Evolutionary conservation across 106 monocot genomes (phyloP).

Genomic region (Apostasia ramifera): DNA sequence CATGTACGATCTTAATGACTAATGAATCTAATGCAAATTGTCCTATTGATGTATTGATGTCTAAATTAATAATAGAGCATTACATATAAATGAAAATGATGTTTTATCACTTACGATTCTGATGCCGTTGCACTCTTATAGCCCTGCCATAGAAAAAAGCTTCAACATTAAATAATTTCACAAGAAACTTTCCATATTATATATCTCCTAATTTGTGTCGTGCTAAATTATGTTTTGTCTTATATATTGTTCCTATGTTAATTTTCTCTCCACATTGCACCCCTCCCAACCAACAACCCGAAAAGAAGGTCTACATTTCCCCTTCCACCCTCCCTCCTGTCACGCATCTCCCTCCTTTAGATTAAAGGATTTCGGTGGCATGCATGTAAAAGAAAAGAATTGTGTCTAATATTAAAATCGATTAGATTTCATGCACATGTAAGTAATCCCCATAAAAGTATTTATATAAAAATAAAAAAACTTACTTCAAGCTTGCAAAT

Average conservation of each 20-base stretch:
- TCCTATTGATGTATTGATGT: background rate
- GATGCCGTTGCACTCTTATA: slow-evolving; percentile 70
- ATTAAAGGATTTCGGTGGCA: no score
- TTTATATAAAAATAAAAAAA: slow-evolving; percentile 2
- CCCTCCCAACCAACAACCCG: no score
- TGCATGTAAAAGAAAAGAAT: no score
- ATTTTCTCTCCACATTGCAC: no score
- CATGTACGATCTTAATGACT: no score
- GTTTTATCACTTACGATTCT: slow-evolving; percentile 55
- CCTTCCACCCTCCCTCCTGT: no score
- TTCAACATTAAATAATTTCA: slow-evolving; percentile 2
- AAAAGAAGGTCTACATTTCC: no score
- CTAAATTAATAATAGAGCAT: background rate
- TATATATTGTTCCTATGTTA: no score
- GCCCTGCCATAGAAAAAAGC: slow-evolving; percentile 48
- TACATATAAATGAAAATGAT: background rate
- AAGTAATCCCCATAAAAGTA: no score
- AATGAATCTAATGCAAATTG: background rate
- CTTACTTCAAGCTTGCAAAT: slow-evolving; percentile 99
- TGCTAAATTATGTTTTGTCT: background rate
- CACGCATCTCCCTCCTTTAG: no score
- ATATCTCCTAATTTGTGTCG: background rate
- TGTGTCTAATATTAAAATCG: no score
- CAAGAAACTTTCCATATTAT: slow-evolving; percentile 2
- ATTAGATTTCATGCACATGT: no score